Evolutionary conservation across 768 basidiomycete species (phyloP).

Genomic region (Daedalea quercina): DNA sequence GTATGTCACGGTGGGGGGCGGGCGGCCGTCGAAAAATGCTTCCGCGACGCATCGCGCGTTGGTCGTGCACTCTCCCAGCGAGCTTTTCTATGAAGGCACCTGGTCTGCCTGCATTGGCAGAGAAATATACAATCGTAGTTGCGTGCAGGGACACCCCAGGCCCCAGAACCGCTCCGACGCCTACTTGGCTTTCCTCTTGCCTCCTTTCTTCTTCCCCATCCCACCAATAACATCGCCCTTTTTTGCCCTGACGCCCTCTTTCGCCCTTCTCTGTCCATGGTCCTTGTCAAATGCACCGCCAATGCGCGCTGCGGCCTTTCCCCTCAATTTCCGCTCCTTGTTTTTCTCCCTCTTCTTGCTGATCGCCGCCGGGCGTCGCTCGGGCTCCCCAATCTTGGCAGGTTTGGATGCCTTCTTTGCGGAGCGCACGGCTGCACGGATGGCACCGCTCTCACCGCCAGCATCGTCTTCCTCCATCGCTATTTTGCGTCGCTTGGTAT

Average conservation of each 20-base stretch:
- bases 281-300: conserved; percentile 54
- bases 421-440: conserved; percentile 74
- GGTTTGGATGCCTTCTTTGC: conserved; percentile 79
- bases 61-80: too few relatives aligned
- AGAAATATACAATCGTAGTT: background rate
- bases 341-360: conserved; percentile 22
- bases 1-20: too few relatives aligned
- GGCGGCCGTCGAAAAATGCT: too few relatives aligned
- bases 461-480: conserved; percentile 76
- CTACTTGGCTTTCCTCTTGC: conserved; percentile 28
- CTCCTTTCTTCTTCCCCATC: conserved; percentile 45
- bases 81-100: too few relatives aligned
- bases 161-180: background rate
- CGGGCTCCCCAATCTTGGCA: conserved; percentile 62
- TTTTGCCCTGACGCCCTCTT: conserved; percentile 60
- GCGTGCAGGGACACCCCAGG: background rate
- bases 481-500: conserved; percentile 82
- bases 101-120: background rate
- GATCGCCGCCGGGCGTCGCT: conserved; percentile 23
- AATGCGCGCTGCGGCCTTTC: conserved; percentile 26
- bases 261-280: conserved; percentile 37
- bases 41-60: too few relatives aligned
- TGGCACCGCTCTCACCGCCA: conserved; percentile 41
- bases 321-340: conserved; percentile 25
- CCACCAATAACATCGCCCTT: conserved; percentile 51